A percentile compares a stretch with the other conserved stretches of the same genome.
These are phyloP conservation scores for Metrosideros polymorpha DNA, from an alignment of 441 rosid species.

Conservation along the genomic window DNA sequence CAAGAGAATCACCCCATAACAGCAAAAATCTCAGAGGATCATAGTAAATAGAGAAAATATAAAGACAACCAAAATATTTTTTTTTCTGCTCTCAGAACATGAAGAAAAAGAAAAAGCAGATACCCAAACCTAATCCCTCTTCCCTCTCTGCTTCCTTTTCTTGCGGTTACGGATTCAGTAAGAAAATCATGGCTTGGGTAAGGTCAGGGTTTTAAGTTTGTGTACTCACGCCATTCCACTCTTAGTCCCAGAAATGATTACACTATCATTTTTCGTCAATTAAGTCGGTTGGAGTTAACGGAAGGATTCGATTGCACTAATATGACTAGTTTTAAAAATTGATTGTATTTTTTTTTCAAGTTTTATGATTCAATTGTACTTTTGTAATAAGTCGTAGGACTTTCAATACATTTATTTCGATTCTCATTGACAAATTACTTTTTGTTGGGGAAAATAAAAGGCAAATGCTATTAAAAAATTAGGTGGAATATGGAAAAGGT, in stretches of 20 bases:
- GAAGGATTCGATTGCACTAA: too few relatives aligned
- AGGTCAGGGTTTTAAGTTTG: constrained; percentile 51
- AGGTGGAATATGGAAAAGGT: too few relatives aligned
- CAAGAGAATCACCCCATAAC: constrained; percentile 25
- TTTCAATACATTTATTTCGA: too few relatives aligned
- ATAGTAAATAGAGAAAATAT: neutral
- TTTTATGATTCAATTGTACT: too few relatives aligned
- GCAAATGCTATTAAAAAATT: too few relatives aligned
- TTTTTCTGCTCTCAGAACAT: neutral
- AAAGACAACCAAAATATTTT: neutral
- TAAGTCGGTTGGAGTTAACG: too few relatives aligned
- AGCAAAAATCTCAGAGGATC: constrained; percentile 35
- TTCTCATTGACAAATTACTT: too few relatives aligned
- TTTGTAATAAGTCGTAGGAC: too few relatives aligned
- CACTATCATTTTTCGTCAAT: too few relatives aligned
- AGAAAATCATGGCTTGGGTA: constrained; percentile 12
- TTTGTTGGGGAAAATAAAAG: too few relatives aligned
- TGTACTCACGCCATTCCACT: constrained; percentile 66
- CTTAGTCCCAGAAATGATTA: constrained; percentile 54
- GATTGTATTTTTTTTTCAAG: too few relatives aligned
- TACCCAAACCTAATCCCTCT: constrained; percentile 12
- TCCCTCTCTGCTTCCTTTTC: constrained; percentile 5
- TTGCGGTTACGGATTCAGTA: constrained; percentile 49
- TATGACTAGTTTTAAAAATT: too few relatives aligned
- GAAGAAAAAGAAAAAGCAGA: constrained; percentile 5